Conservation (phyloP, 169 alveolate genomes). For the Miamiensis avidus region DNA sequence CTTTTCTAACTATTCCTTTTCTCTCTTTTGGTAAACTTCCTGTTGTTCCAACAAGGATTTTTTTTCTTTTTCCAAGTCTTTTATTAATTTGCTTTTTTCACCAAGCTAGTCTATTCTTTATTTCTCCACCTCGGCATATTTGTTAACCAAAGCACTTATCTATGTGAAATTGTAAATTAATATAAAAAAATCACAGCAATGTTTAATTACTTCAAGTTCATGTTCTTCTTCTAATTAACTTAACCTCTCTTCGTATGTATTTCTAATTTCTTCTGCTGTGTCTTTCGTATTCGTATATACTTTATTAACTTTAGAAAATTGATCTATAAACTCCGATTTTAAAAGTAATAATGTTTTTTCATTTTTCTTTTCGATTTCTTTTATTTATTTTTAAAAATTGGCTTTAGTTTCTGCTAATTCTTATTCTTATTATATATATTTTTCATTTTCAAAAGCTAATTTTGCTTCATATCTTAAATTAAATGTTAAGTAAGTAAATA, state of each 20-base stretch:
- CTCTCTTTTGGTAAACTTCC: conserved; percentile 40
- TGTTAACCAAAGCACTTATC: not conserved
- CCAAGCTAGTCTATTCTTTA: not conserved
- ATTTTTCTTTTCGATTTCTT: conserved; percentile 54
- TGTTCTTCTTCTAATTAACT: conserved; percentile 78
- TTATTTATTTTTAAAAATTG: conserved; percentile 53
- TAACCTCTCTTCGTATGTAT: conserved; percentile 75
- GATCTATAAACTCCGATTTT: conserved; percentile 51
- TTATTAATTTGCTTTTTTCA: conserved; percentile 36
- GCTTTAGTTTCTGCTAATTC: conserved; percentile 58
- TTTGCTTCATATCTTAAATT: conserved; percentile 67
- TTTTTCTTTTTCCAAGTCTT: conserved; percentile 42
- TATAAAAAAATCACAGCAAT: not conserved
- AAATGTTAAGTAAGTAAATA: too few relatives aligned
- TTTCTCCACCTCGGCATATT: not conserved
- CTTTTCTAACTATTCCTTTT: conserved; percentile 11
- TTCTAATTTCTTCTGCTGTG: conserved; percentile 67
- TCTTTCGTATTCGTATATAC: conserved; percentile 68
- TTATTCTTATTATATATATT: conserved; percentile 61
- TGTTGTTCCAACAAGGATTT: conserved; percentile 1
- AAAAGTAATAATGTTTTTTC: conserved; percentile 64
- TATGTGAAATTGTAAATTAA: too few relatives aligned
- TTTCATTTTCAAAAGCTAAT: conserved; percentile 66
- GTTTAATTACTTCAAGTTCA: conserved; percentile 70
- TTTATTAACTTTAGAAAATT: conserved; percentile 56